These are phyloP conservation scores for Corinectria fuckeliana DNA, from an alignment of 2,329 filamentous ascomycete genomes.

Conservation along the genomic window DNA sequence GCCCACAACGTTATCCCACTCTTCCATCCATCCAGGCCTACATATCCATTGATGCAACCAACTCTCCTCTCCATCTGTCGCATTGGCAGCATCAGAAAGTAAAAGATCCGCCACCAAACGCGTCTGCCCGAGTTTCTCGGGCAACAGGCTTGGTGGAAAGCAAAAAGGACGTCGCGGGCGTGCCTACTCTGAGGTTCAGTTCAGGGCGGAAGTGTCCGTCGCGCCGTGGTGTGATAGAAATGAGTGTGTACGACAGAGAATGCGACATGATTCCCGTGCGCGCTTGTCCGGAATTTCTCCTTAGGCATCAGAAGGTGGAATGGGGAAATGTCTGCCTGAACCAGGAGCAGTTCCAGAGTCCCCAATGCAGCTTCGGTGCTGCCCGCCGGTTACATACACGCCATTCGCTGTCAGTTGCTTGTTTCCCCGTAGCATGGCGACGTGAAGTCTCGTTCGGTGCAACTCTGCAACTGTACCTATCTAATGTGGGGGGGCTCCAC, in stretches of 20 bases:
- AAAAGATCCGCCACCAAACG: neutral
- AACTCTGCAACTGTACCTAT: neutral
- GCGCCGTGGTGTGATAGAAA: neutral
- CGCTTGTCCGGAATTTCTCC: neutral
- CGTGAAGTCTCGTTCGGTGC: neutral
- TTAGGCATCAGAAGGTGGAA: neutral
- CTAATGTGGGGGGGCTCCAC: slow-evolving; percentile 1
- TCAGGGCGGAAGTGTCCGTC: neutral
- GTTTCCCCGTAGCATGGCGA: neutral
- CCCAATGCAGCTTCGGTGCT: slow-evolving; percentile 18
- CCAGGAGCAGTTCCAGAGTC: slow-evolving; percentile 8
- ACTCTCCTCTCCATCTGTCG: neutral
- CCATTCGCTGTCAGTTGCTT: slow-evolving; percentile 8
- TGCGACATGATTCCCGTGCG: neutral
- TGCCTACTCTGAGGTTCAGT: slow-evolving; percentile 21
- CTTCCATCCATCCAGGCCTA: too few species aligned
- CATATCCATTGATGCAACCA: neutral
- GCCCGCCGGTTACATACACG: slow-evolving; percentile 19
- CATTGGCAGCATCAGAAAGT: neutral
- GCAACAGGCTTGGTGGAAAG: neutral
- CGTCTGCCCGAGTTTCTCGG: neutral
- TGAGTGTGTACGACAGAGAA: neutral
- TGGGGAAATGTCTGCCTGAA: neutral
- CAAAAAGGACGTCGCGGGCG: neutral
- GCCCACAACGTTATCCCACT: neutral